Conservation (phyloP, 2,329 filamentous ascomycete species). For the Ophiostoma angusticollis region DNA sequence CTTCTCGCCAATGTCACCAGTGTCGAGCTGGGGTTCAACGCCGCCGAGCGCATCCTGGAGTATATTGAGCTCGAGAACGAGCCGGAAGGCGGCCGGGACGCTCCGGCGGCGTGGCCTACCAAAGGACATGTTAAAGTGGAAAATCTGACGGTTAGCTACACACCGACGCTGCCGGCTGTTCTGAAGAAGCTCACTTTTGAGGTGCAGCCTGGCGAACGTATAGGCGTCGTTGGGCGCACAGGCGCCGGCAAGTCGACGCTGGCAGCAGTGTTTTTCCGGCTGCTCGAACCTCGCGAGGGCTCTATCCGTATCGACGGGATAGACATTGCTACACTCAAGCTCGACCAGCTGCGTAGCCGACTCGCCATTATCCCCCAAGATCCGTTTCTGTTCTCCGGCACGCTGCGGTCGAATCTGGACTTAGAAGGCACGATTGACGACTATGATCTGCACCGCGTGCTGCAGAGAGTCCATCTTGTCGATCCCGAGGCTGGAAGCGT, state of each 20-base stretch:
- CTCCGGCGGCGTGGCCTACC: constrained; percentile 29
- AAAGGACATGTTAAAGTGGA: constrained; percentile 27
- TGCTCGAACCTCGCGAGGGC: constrained; percentile 33
- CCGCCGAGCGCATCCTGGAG: constrained; percentile 30
- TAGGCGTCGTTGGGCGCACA: constrained; percentile 52
- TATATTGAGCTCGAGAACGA: constrained; percentile 28
- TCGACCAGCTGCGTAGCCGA: constrained; percentile 46
- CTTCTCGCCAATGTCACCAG: constrained; percentile 24
- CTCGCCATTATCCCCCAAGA: constrained; percentile 56
- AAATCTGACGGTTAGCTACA: constrained; percentile 26
- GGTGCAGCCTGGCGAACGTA: constrained; percentile 41
- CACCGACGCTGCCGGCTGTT: constrained; percentile 23
- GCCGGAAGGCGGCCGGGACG: constrained; percentile 21
- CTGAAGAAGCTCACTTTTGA: constrained; percentile 25
- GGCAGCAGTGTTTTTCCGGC: constrained; percentile 50
- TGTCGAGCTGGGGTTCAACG: constrained; percentile 30
- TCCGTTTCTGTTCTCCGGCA: constrained; percentile 53
- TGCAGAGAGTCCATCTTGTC: constrained; percentile 49
- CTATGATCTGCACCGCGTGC: constrained; percentile 44
- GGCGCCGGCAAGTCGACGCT: constrained; percentile 55
- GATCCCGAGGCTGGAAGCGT: constrained; percentile 28
- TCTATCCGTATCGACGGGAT: constrained; percentile 33
- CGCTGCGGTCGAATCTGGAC: constrained; percentile 50
- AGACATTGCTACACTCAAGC: constrained; percentile 44
- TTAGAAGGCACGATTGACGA: constrained; percentile 49